A percentile compares a stretch with the other conserved stretches of the same genome.
Conservation (phyloP, 176 grass and related monocot genomes). For the Tillandsia fasciculata region DNA sequence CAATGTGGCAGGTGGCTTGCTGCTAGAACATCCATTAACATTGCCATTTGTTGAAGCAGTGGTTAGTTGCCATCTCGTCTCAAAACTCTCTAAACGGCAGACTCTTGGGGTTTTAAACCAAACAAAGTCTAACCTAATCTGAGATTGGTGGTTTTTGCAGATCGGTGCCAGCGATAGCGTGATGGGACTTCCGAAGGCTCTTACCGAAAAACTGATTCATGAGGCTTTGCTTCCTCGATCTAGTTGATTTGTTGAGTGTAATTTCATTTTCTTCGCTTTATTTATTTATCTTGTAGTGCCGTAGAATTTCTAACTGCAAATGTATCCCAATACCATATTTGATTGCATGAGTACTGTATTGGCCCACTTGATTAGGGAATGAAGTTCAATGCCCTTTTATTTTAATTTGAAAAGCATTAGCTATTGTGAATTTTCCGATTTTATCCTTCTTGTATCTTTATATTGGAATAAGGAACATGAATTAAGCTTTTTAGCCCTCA, state of each 20-base stretch:
- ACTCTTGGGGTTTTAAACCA: conserved; percentile 6
- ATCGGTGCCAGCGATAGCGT: conserved; percentile 74
- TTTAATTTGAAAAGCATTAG: too few species aligned
- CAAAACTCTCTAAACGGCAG: not conserved
- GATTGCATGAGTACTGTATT: too few species aligned
- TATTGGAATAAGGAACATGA: too few species aligned
- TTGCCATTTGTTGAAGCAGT: conserved; percentile 94
- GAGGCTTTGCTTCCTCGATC: conserved; percentile 27
- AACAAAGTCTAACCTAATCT: not conserved
- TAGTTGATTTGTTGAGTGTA: conserved; percentile 1
- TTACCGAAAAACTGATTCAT: conserved; percentile 56
- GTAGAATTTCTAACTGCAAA: too few species aligned
- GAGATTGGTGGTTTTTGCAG: conserved; percentile 17
- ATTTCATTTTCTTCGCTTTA: not conserved
- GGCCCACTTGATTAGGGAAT: too few species aligned
- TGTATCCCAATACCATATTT: too few species aligned
- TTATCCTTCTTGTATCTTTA: too few species aligned
- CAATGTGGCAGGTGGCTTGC: conserved; percentile 73
- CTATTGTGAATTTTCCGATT: too few species aligned
- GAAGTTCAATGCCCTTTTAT: too few species aligned
- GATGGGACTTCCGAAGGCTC: conserved; percentile 72
- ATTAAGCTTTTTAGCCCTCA: too few species aligned
- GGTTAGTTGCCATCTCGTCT: conserved; percentile 32
- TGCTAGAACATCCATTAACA: conserved; percentile 75
- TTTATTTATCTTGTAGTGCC: not conserved